Base-by-base conservation (phyloP, 225 moss, liverwort and hornwort genomes). In the Marchantia polymorpha region DNA sequence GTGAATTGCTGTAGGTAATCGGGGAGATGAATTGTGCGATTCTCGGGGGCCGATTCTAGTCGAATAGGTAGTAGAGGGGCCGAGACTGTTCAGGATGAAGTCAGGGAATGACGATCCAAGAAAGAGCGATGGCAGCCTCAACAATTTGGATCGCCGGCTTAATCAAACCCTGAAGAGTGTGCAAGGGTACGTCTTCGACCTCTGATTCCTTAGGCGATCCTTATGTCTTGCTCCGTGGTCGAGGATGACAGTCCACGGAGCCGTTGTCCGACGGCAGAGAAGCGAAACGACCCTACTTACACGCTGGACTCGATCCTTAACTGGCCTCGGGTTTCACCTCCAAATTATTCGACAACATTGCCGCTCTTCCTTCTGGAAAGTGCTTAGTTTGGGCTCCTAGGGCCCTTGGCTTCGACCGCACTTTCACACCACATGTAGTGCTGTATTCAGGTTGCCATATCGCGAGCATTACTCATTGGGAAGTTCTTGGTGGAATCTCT, bases 111-210 rank as follows among this genome's bases (percentile, higher is more conserved):
- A 89, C 77, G 89, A 85, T 71, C 51, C 64, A 71, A 82, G 79
- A 60, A 82, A 81, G 31, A 29, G 59, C 14, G 84, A 87, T 55
- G 83, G 77, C 61, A 71, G 77, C 75, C 77, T 89, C 83, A 86
- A 82, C 78, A 89, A 76, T 83, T 83, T 87, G 77, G 89, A 89
- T 82, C 87, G 87, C 52, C 82, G 85, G 17, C 80, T 89, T n/a
- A 89, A 87, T 76, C 81, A 87, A 82, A 89, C 89, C 68, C 77
- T 89, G 73, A 89, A 87, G 82, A 89, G 87, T 74, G 89, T 89
- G 26, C 85, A 87, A 83, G 89, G 85, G 88, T 88, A 81, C 67
- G 81, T 65, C 70, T 69, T 75, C 65, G 73, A 75, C 52, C 64
- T 83, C 14, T 64, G 17, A 64, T 55, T 12, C 17, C 69, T 19